Evolutionary conservation across 78 protist genomes (phyloP).

Genomic region (Dictyostelium brefeldianum): DNA sequence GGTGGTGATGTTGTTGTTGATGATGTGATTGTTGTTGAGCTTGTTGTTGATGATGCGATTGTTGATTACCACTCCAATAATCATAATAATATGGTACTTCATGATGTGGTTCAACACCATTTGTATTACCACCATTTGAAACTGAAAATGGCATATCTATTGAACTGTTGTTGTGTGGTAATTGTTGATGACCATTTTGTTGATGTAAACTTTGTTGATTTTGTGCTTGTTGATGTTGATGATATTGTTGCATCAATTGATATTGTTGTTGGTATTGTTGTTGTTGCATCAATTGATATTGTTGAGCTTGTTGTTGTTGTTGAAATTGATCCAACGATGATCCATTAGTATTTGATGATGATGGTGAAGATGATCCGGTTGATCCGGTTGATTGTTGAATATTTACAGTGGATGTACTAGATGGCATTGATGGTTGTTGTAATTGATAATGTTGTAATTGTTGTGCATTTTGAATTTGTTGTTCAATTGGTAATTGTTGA

Average conservation of each 20-base stretch:
- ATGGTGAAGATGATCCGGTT: background rate
- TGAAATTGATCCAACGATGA: background rate
- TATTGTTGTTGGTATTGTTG: constrained; percentile 1
- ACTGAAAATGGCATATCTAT: background rate
- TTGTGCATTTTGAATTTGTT: constrained; percentile 32
- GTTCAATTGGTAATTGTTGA: constrained; percentile 35
- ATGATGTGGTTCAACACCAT: constrained; percentile 16
- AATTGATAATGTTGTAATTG: constrained; percentile 3
- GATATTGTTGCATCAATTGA: constrained; percentile 5
- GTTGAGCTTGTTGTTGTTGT: constrained; percentile 28
- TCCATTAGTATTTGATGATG: background rate
- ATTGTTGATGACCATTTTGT: constrained; percentile 35
- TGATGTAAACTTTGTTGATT: constrained; percentile 1
- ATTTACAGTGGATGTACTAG: constrained; percentile 3
- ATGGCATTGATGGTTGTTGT: constrained; percentile 10
- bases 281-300: background rate
- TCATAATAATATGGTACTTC: constrained; percentile 69
- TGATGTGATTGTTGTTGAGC: constrained; percentile 12
- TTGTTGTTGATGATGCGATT: background rate
- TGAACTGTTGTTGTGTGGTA: background rate
- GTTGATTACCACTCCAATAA: constrained; percentile 12
- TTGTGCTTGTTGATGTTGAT: constrained; percentile 12
- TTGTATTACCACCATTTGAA: background rate
- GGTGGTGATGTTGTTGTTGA: background rate
- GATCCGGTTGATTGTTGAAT: background rate